phyloP scores from a whole-genome alignment of 108 stramenopile species.

The Discostella stelligeroides region DNA sequence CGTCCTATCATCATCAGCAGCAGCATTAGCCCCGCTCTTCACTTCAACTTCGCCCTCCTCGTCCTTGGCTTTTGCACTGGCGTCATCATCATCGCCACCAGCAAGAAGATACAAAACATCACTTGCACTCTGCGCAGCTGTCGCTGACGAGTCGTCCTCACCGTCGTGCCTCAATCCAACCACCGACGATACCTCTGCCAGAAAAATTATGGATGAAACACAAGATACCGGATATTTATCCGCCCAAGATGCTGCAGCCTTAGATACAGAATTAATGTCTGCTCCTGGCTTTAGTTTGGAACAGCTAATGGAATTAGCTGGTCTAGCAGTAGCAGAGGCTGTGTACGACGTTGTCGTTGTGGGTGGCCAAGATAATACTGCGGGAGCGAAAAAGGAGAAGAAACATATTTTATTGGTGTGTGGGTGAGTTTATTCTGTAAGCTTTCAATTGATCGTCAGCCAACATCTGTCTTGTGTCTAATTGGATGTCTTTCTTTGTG shows the following conservation, averaged over 20 bases:
- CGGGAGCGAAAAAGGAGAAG: constrained; percentile 21
- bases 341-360: constrained; percentile 58
- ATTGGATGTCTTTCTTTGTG: background rate
- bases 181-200: background rate
- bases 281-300: constrained; percentile 93
- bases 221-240: constrained; percentile 57
- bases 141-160: background rate
- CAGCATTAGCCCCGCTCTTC: background rate
- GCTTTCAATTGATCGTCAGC: no score
- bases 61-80: constrained; percentile 1
- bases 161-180: background rate
- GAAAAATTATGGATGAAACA: background rate
- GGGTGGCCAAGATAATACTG: background rate
- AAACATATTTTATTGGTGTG: constrained; percentile 56
- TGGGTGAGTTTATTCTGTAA: no score
- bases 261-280: constrained; percentile 95
- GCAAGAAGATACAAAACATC: background rate
- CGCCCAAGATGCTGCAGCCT: constrained; percentile 71
- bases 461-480: background rate
- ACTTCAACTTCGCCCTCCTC: no score
- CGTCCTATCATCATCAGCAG: constrained; percentile 1
- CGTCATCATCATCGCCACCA: constrained; percentile 1
- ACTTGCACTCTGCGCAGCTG: background rate
- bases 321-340: constrained; percentile 91
- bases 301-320: constrained; percentile 99